Conservation (phyloP, 1,139 yeast genomes). For the Scheffersomyces lignicola region DNA sequence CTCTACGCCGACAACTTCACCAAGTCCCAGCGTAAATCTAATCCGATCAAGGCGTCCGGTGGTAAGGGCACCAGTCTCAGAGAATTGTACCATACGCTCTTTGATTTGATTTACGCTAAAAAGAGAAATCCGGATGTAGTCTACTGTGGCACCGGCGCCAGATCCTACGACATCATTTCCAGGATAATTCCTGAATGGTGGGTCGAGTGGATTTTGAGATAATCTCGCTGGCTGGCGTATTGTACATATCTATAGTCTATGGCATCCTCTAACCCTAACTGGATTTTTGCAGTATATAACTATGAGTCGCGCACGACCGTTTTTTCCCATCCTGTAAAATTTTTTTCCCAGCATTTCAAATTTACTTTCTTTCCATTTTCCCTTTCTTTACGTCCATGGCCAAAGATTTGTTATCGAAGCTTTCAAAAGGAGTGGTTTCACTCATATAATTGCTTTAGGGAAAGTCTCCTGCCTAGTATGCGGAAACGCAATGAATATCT, state of each 20-base stretch:
- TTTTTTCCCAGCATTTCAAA: constrained; percentile 7
- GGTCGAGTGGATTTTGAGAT: constrained; percentile 24
- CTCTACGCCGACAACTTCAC: constrained; percentile 39
- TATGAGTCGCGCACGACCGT: constrained; percentile 6
- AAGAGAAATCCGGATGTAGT: constrained; percentile 29
- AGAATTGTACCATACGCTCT: constrained; percentile 53
- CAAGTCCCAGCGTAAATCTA: constrained; percentile 31
- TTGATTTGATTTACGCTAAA: constrained; percentile 48
- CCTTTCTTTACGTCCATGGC: constrained; percentile 52
- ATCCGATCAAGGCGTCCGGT: constrained; percentile 35
- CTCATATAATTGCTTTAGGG: constrained; percentile 67
- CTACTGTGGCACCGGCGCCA: constrained; percentile 54
- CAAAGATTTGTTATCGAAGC: constrained; percentile 89
- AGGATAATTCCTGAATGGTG: constrained; percentile 34
- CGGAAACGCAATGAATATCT: constrained; percentile 58
- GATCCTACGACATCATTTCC: constrained; percentile 40
- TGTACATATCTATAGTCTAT: too few relatives aligned
- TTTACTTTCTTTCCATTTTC: constrained; percentile 11
- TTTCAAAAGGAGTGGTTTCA: constrained; percentile 47
- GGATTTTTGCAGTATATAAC: not conserved
- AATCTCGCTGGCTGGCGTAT: constrained; percentile 3
- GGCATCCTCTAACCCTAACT: constrained; percentile 2
- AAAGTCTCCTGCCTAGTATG: constrained; percentile 87
- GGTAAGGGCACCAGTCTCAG: constrained; percentile 44
- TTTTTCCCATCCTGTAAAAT: constrained; percentile 5